Base-by-base conservation (phyloP, 73 alveolate species). In the Uronychia binucleata region DNA sequence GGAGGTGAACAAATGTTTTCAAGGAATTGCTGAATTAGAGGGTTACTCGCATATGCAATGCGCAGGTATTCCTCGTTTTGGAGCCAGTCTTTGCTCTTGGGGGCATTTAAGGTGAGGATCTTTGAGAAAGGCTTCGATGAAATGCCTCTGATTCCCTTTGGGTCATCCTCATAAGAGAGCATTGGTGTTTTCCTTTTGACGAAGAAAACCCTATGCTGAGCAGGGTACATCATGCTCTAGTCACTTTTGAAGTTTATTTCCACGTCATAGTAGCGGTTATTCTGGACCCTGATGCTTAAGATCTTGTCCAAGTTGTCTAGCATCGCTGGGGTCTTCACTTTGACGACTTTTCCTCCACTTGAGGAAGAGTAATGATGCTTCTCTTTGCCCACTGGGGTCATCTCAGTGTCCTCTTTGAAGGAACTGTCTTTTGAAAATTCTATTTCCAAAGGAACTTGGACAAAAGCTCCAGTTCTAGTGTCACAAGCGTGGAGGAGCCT, bases 401-500 rank as follows among this genome's bases (percentile, higher is more conserved):
- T 46, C 74, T 77, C 85, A 74, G 1, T 31, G 29, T 78, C 75
- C 30, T n/a, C 86, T 59, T 80, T 89, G 35, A 76, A 67, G 28
- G 78, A 80, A 5, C 87, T 90, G 19, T 92, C 95, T 77, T 90
- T 85, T 74, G 78, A 80, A 83, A 86, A 93, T 77, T 85, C 95
- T 0, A 93, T 89, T 79, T 85, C 88, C 28, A 93, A 34, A 81
- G 86, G 90, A 0, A 93, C 86, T 77, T 89, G 86, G 34, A 86
- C 88, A 33, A 92, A 87, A 78, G 94, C 93, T 32, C 96, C 95
- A 76, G 97, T 96, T 60, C 95, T 95, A 27, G 94, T 97, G 87
- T 97, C 99, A 77, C 97, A 84, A n/a, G 96, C 90, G 76, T 96
- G 95, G 77, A 97, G 87, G 31, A 97, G 82, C 83, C 95, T 93